Percentiles rank a stretch among this genome's conserved stretches.
Evolutionary conservation across 148 eudicot genomes (phyloP).

Genomic region (Camellia lanceoleosa): DNA sequence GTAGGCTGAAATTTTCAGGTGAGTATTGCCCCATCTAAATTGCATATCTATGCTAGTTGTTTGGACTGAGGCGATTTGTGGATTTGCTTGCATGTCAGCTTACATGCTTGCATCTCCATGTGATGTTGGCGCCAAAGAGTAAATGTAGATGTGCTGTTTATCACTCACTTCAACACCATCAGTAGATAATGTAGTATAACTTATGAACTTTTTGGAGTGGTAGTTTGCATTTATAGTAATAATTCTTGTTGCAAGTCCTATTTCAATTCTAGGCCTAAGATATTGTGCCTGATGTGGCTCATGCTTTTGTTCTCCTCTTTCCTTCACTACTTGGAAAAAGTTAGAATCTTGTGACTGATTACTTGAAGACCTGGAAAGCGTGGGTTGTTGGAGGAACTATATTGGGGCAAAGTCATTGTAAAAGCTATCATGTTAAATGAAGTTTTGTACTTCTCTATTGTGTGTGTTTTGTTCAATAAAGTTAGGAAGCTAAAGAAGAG

Average conservation of each 20-base stretch:
- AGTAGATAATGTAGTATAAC: not conserved
- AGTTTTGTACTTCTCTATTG: no score
- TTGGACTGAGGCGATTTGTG: not conserved
- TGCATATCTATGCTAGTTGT: not conserved
- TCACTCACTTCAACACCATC: not conserved
- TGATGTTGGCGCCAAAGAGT: not conserved
- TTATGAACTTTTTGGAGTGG: not conserved
- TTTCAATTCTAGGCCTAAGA: not conserved
- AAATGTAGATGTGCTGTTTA: not conserved
- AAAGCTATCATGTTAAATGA: no score
- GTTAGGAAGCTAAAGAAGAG: no score
- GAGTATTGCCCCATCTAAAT: constrained; percentile 57
- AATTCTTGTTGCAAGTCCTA: not conserved
- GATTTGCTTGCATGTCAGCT: not conserved
- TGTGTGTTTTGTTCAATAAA: not conserved
- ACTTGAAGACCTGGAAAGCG: not conserved
- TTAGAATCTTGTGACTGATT: not conserved
- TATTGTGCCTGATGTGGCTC: not conserved
- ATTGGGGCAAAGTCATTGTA: not conserved
- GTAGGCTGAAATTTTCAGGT: constrained; percentile 89
- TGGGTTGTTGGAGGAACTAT: not conserved
- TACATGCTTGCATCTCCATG: constrained; percentile 9
- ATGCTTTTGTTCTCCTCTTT: not conserved
- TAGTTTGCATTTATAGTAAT: not conserved
- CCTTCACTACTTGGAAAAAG: not conserved